A percentile compares a stretch with the other conserved stretches of the same genome.
phyloP scores from a whole-genome alignment of 1,284 basidiomycete species.

The Microbotryum violaceum region DNA sequence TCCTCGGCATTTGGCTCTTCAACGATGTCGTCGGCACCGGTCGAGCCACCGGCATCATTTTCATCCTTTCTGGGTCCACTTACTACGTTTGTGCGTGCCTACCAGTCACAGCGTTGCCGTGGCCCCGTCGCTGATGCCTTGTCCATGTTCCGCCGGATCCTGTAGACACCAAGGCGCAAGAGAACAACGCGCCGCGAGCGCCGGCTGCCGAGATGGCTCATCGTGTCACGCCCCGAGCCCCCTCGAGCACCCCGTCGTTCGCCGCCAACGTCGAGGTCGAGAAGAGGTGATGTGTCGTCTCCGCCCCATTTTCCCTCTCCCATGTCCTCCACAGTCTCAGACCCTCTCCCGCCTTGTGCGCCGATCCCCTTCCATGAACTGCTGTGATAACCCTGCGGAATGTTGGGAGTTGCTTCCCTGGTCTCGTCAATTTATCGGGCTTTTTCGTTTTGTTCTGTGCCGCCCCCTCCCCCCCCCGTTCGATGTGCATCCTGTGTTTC shows the following conservation, averaged over 20 bases:
- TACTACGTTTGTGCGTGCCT: conserved; percentile 60
- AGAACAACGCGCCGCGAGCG: conserved; percentile 16
- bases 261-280: neutral
- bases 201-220: neutral
- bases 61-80: conserved; percentile 69
- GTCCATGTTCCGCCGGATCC: too few species aligned
- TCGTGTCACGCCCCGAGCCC: too few species aligned
- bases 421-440: too few species aligned
- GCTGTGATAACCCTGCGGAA: too few species aligned
- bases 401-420: too few species aligned
- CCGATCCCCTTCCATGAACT: too few species aligned
- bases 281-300: neutral
- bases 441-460: too few species aligned
- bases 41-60: conserved; percentile 65
- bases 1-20: conserved; percentile 68
- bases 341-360: too few species aligned
- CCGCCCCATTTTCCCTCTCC: too few species aligned
- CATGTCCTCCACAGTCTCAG: too few species aligned
- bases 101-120: too few species aligned
- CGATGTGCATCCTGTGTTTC: neutral
- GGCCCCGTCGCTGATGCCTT: too few species aligned
- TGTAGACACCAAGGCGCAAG: conserved; percentile 33
- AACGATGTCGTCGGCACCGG: conserved; percentile 66
- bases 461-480: neutral
- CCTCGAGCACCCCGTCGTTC: neutral